Percentiles rank a stretch among this genome's conserved stretches.
Evolutionary conservation across 2,329 filamentous ascomycete genomes (phyloP).

Genomic region (Aspergillaceae sp.): DNA sequence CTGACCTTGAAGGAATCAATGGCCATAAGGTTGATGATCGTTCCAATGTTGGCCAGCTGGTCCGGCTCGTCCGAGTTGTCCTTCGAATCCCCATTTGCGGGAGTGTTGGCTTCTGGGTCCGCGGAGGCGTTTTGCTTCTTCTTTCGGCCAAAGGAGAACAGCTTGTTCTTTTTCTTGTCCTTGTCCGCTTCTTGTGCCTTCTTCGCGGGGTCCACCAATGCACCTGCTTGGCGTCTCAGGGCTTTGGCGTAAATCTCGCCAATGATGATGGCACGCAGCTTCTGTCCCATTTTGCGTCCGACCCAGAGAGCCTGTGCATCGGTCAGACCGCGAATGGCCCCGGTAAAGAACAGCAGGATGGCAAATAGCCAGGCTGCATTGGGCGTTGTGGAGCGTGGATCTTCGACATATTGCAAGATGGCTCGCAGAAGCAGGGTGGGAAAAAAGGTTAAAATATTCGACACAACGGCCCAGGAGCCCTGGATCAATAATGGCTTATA

Average conservation of each 20-base stretch:
- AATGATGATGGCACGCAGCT: slow-evolving; percentile 86
- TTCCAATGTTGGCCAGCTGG: slow-evolving; percentile 81
- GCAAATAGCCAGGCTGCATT: slow-evolving; percentile 97
- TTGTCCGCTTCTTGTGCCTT: slow-evolving; percentile 39
- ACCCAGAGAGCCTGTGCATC: slow-evolving; percentile 87
- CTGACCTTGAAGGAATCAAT: slow-evolving; percentile 98
- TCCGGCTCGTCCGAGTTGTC: slow-evolving; percentile 35
- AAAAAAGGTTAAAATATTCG: slow-evolving; percentile 77
- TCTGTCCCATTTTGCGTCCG: slow-evolving; percentile 87
- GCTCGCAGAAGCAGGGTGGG: slow-evolving; percentile 84
- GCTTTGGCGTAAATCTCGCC: slow-evolving; percentile 97
- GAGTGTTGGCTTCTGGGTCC: slow-evolving; percentile 13
- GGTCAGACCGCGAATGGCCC: slow-evolving; percentile 69
- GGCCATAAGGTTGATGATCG: slow-evolving; percentile 99
- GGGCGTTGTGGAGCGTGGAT: slow-evolving; percentile 61
- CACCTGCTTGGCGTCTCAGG: slow-evolving; percentile 77
- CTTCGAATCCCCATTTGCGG: slow-evolving; percentile 17
- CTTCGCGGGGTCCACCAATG: slow-evolving; percentile 66
- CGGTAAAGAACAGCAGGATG: slow-evolving; percentile 75
- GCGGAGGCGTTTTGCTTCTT: slow-evolving; percentile 21
- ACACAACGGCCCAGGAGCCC: slow-evolving; percentile 68
- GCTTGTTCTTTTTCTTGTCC: slow-evolving; percentile 35
- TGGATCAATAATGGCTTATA: slow-evolving; percentile 66
- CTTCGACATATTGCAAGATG: slow-evolving; percentile 90
- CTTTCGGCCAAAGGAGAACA: slow-evolving; percentile 52